Conservation (phyloP, 2,329 filamentous ascomycete species). For the Coleophoma cylindrospora region DNA sequence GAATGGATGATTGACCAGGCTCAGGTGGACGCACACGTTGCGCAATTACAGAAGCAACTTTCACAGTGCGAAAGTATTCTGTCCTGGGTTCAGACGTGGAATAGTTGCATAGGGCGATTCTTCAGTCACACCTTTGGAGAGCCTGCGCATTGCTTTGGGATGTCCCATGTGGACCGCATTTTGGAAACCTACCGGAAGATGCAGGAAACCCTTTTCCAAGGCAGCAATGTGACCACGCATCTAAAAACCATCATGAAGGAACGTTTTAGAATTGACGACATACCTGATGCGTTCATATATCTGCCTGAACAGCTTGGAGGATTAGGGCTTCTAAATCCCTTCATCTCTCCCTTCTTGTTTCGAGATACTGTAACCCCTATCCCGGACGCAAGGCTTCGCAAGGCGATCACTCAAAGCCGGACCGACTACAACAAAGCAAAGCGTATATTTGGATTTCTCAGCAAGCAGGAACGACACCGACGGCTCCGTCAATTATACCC, state of each 20-base stretch:
- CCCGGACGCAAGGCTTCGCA: constrained; percentile 16
- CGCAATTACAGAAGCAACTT: constrained; percentile 48
- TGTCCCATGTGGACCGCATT: constrained; percentile 47
- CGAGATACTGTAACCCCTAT: constrained; percentile 12
- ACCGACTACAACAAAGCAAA: constrained; percentile 28
- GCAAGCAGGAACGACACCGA: constrained; percentile 6
- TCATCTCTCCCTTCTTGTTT: constrained; percentile 27
- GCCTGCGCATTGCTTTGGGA: constrained; percentile 46
- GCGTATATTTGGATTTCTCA: constrained; percentile 19
- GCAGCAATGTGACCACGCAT: constrained; percentile 34
- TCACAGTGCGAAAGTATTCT: constrained; percentile 46
- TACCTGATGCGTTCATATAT: constrained; percentile 33
- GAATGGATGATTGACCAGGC: constrained; percentile 47
- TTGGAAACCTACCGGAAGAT: constrained; percentile 44
- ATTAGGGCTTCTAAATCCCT: constrained; percentile 30
- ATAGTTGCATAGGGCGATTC: constrained; percentile 49
- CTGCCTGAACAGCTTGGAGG: constrained; percentile 31
- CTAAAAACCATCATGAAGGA: constrained; percentile 41
- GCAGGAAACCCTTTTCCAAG: constrained; percentile 41
- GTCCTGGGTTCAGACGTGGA: constrained; percentile 53
- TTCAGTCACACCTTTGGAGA: constrained; percentile 51
- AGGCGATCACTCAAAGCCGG: constrained; percentile 23
- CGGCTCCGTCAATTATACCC: constrained; percentile 5
- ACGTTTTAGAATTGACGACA: constrained; percentile 35
- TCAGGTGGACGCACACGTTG: constrained; percentile 47